Percentiles rank a stretch among this genome's conserved stretches.
These are phyloP conservation scores for Trichoderma parareesei DNA, from an alignment of 495 filamentous ascomycete genomes.

Conservation along the genomic window DNA sequence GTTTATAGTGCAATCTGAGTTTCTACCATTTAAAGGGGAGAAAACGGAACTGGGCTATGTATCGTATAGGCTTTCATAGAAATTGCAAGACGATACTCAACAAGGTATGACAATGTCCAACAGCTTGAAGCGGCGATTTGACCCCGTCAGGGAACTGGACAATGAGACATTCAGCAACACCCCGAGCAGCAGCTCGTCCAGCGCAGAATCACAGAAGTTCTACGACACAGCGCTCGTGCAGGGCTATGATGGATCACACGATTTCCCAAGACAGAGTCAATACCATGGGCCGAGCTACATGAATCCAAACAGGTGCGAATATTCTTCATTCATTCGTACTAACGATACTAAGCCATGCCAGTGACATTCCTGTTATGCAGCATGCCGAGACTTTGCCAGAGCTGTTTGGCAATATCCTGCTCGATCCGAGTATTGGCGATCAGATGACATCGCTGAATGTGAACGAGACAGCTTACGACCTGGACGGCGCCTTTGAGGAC, in stretches of 20 bases:
- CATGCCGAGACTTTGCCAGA: neutral
- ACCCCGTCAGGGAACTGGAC: neutral
- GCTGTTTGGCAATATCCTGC: neutral
- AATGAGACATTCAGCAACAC: neutral
- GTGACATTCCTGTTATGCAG: neutral
- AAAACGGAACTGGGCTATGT: no score
- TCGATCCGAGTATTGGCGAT: neutral
- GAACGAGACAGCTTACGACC: neutral
- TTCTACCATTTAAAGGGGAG: no score
- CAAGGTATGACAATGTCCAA: neutral
- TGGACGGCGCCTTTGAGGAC: neutral
- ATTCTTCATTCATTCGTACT: neutral
- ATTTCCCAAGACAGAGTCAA: neutral
- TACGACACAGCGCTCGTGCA: neutral
- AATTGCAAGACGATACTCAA: neutral
- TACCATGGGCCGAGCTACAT: neutral
- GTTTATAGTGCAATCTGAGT: no score
- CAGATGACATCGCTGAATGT: neutral
- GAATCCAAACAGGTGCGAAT: neutral
- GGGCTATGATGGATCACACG: neutral
- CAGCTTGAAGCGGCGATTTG: neutral
- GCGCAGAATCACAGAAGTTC: neutral
- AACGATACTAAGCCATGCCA: neutral
- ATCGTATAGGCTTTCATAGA: no score
- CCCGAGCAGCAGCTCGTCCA: neutral